phyloP scores from a whole-genome alignment of 2,329 filamentous ascomycete species.

The Pseudopithomyces chartarum region DNA sequence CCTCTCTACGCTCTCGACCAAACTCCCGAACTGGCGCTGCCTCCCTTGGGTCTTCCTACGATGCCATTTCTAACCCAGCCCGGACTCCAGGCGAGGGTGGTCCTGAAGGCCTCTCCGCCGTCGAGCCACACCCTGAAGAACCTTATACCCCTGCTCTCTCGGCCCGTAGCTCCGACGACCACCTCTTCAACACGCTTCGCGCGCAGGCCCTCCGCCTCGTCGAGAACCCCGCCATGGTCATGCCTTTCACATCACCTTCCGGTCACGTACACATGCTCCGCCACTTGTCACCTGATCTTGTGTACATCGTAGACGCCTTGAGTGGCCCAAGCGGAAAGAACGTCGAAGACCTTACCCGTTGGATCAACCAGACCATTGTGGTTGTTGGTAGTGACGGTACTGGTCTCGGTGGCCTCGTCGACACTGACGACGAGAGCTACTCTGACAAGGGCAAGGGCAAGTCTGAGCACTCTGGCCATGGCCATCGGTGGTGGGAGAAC shows the following conservation, averaged over 20 bases:
- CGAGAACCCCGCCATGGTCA: conserved; percentile 82
- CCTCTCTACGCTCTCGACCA: conserved; percentile 71
- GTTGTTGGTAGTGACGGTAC: conserved; percentile 59
- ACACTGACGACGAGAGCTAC: conserved; percentile 62
- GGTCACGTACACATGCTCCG: conserved; percentile 87
- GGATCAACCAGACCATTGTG: conserved; percentile 66
- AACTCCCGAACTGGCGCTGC: conserved; percentile 52
- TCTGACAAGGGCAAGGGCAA: conserved; percentile 31
- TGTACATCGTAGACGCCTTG: conserved; percentile 87
- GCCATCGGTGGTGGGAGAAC: conserved; percentile 74
- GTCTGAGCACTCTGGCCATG: conserved; percentile 40
- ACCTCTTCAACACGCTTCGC: conserved; percentile 79
- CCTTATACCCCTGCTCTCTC: conserved; percentile 43
- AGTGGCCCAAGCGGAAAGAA: conserved; percentile 74
- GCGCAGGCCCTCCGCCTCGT: conserved; percentile 79
- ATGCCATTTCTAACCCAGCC: conserved; percentile 75
- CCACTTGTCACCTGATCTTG: conserved; percentile 80
- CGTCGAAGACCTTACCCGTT: conserved; percentile 67
- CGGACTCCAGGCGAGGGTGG: conserved; percentile 69
- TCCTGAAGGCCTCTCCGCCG: conserved; percentile 57
- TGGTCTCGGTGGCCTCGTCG: conserved; percentile 58
- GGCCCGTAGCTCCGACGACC: conserved; percentile 43
- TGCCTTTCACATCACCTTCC: conserved; percentile 83
- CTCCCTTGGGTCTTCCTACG: conserved; percentile 80
- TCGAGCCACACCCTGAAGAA: conserved; percentile 54